Evolutionary conservation across 768 basidiomycete genomes (phyloP).

Genomic region (Crepidotus variabilis): DNA sequence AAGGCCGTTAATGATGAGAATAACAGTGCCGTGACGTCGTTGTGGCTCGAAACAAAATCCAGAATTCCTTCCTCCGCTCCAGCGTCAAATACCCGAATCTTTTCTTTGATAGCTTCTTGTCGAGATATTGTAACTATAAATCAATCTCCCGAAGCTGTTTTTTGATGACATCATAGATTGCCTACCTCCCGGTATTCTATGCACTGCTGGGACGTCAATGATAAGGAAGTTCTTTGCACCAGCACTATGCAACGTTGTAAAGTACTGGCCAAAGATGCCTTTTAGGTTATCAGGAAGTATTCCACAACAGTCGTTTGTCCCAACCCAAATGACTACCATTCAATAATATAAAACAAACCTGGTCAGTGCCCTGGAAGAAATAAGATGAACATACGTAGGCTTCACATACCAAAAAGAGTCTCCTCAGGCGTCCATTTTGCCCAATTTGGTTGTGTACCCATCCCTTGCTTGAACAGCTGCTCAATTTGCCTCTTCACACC

Average conservation of each 20-base stretch:
- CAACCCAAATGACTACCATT: slow-evolving; percentile 63
- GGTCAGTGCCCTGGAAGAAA: background rate
- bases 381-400: no score
- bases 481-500: slow-evolving; percentile 39
- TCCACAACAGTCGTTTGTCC: slow-evolving; percentile 55
- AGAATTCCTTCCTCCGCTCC: slow-evolving; percentile 26
- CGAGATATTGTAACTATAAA: slow-evolving; percentile 2
- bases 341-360: background rate
- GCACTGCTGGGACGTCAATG: slow-evolving; percentile 55
- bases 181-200: slow-evolving; percentile 43
- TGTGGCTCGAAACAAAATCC: slow-evolving; percentile 34
- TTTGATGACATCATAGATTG: background rate
- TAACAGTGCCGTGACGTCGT: slow-evolving; percentile 43
- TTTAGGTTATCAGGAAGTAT: background rate
- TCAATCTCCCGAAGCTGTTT: background rate
- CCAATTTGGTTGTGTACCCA: slow-evolving; percentile 32
- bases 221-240: slow-evolving; percentile 57
- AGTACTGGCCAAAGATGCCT: background rate
- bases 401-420: slow-evolving; percentile 48
- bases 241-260: slow-evolving; percentile 33
- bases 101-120: background rate
- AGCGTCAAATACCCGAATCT: slow-evolving; percentile 41
- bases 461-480: slow-evolving; percentile 32
- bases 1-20: slow-evolving; percentile 51
- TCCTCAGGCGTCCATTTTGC: slow-evolving; percentile 37